Conservation (phyloP, 2,329 filamentous ascomycete genomes). For the Pseudopyricularia javanii region DNA sequence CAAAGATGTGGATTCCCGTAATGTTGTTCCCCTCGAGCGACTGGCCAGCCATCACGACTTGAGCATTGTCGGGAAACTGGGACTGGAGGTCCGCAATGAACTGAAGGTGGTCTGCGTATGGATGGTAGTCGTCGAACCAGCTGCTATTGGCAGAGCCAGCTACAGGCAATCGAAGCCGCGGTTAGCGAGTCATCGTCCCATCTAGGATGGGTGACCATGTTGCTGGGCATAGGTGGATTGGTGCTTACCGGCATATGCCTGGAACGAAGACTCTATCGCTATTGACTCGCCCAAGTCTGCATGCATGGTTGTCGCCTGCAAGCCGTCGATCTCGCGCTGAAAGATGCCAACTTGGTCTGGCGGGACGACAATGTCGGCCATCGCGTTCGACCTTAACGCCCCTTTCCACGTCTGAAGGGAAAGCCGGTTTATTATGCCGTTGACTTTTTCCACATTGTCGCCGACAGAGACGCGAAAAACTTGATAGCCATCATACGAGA, state of each 20-base stretch:
- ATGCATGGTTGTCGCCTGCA: constrained; percentile 19
- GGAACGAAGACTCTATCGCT: constrained; percentile 17
- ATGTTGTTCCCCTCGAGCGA: constrained; percentile 38
- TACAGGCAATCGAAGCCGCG: not conserved
- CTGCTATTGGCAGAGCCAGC: constrained; percentile 16
- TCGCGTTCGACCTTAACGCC: constrained; percentile 18
- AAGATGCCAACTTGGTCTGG: constrained; percentile 21
- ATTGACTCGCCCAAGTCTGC: constrained; percentile 26
- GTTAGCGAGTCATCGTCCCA: constrained; percentile 3
- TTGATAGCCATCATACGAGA: constrained; percentile 30
- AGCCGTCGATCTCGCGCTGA: constrained; percentile 10
- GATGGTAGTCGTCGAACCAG: constrained; percentile 42
- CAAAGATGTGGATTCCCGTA: constrained; percentile 45
- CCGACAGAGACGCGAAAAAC: constrained; percentile 28
- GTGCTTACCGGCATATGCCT: constrained; percentile 12
- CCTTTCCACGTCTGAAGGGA: constrained; percentile 24
- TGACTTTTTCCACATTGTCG: constrained; percentile 16
- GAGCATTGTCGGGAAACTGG: constrained; percentile 30
- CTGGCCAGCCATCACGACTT: constrained; percentile 31
- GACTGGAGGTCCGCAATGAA: constrained; percentile 33
- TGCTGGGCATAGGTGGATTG: constrained; percentile 8
- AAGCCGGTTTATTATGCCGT: constrained; percentile 19
- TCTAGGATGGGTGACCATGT: not conserved
- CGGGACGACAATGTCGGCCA: constrained; percentile 27
- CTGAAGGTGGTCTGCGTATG: constrained; percentile 36